A percentile compares a stretch with the other conserved stretches of the same genome.
Conservation (phyloP, 768 basidiomycete genomes). For the Macrolepiota dolichaula region DNA sequence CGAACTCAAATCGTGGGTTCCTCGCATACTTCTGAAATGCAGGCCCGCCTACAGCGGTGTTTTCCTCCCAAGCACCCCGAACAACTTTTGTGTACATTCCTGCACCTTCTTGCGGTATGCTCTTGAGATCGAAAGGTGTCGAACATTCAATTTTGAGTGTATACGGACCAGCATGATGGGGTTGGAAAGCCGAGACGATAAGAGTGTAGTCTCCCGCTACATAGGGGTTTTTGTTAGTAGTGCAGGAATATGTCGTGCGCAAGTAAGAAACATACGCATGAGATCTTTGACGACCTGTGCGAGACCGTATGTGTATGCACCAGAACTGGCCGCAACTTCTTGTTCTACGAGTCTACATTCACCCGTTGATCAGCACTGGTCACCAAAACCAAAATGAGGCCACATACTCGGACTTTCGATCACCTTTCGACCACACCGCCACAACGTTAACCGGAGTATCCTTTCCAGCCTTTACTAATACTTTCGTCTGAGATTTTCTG, state of each 20-base stretch:
- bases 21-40: conserved; percentile 57
- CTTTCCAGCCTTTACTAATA: conserved; percentile 54
- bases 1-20: conserved; percentile 71
- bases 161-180: conserved; percentile 64
- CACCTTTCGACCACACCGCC: conserved; percentile 71
- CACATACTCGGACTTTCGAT: conserved; percentile 72
- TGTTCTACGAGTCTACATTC: conserved; percentile 50
- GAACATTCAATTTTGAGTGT: conserved; percentile 63
- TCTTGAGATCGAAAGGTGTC: conserved; percentile 52
- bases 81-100: conserved; percentile 79
- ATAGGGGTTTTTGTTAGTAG: background rate
- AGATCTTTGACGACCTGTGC: conserved; percentile 53
- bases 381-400: background rate
- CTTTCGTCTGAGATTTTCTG: conserved; percentile 32
- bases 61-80: conserved; percentile 65
- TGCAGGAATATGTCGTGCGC: background rate
- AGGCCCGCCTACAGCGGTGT: conserved; percentile 67
- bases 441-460: conserved; percentile 73
- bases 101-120: conserved; percentile 83
- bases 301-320: conserved; percentile 79
- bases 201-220: conserved; percentile 79
- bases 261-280: conserved; percentile 37
- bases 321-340: conserved; percentile 71
- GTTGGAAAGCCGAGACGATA: conserved; percentile 83
- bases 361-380: background rate